These are phyloP conservation scores for Raffaelea deltoideospora DNA, from an alignment of 2,329 filamentous ascomycete species.

Conservation along the genomic window DNA sequence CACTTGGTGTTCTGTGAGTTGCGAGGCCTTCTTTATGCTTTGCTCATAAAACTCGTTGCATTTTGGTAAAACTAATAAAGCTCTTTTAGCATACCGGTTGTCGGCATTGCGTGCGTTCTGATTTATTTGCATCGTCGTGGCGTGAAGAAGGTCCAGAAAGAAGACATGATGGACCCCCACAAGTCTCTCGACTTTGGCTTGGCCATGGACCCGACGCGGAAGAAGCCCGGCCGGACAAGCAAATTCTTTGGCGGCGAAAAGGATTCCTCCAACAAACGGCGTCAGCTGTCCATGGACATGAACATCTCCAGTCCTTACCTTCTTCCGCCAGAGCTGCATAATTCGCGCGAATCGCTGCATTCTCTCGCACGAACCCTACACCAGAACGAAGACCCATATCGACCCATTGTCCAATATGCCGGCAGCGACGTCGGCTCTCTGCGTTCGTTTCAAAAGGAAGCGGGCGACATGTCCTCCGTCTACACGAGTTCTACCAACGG, in stretches of 20 bases:
- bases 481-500: constrained; percentile 26
- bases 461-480: constrained; percentile 27
- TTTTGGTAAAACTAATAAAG: background rate
- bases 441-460: constrained; percentile 30
- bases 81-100: constrained; percentile 53
- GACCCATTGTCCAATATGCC: constrained; percentile 43
- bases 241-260: constrained; percentile 40
- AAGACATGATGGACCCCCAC: constrained; percentile 77
- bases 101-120: constrained; percentile 50
- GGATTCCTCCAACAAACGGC: constrained; percentile 24
- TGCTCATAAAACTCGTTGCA: background rate
- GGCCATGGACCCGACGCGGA: constrained; percentile 28
- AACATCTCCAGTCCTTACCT: constrained; percentile 75
- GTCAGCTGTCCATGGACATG: constrained; percentile 57
- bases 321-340: constrained; percentile 67
- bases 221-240: constrained; percentile 29
- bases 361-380: constrained; percentile 66
- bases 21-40: background rate
- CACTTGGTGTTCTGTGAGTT: constrained; percentile 56
- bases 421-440: constrained; percentile 40
- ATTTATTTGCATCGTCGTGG: constrained; percentile 69
- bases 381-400: constrained; percentile 73
- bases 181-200: constrained; percentile 88
- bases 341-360: constrained; percentile 73
- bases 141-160: constrained; percentile 51